Evolutionary conservation across 768 basidiomycete species (phyloP), one percentile per base, ranked within the genome.

Genomic region (Auricularia sp.): DNA sequence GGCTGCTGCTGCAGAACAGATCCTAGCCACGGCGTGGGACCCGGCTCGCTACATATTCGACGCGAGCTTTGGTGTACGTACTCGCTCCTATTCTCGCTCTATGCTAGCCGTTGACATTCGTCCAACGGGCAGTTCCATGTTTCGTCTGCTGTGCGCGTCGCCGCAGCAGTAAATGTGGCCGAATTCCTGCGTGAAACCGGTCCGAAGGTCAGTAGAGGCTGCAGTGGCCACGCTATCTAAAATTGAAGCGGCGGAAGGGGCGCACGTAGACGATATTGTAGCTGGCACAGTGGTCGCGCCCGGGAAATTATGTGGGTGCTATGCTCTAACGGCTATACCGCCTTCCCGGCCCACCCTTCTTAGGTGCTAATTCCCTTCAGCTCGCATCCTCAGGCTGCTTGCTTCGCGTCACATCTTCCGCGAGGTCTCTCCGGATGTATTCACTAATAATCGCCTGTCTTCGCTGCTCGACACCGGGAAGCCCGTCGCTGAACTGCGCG

Each of bases 251-350:
- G 6, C 18, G 54, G 21, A 4, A 64, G 51, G 68, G 68, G 64
- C 77, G 33, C 78, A 80, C 39, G 71, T 75, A n/a, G 66, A 72
- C 8, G 77, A 79, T 4, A 78, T 80, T 45, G 77, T 74, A 10
- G 70, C 68, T 29, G 74, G 72, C 21, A 74, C 71, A 58, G 68
- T 67, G 3, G 68, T 76, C 47, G 71, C 77, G 45, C 65, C 73
- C 1, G 62, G 67, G n/a, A 77, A 77, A 65, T 67, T 80, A 1
- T 75, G 78, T 78, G 66, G 5, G 70, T 70, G 45, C 13, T 42
- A 7, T 14, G 8, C 39, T 42, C 39, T 8, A 42, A 14, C 13
- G 11, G 5, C 18, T 10, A 5, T 18, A 10, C 47, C 18, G 21
- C 21, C 1, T 13, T 13, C 7, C 18, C 18, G 18, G 56, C 56